Evolutionary conservation across 2,329 filamentous ascomycete genomes (phyloP), one percentile per base, ranked within the genome.

Genomic region (Sarocladium strictum): DNA sequence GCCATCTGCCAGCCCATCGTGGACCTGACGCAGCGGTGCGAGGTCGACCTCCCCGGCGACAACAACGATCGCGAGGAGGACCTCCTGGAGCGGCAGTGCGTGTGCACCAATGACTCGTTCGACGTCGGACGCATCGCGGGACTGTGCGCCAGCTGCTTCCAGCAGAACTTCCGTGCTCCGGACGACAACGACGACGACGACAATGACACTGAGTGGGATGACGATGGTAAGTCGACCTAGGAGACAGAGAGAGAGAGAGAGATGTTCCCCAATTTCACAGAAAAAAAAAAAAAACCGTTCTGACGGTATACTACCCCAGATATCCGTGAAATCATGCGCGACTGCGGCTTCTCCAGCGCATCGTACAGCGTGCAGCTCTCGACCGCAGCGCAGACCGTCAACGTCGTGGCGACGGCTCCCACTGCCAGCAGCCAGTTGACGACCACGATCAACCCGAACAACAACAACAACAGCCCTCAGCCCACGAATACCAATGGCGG

Each of bases 91-190:
- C 62, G 60, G 12, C 69, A 74, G 59, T 74, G 72, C 57, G 59
- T 73, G 53, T 72, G 72, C 65, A 68, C 69, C 58, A 71, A 75
- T 64, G 57, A 63, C 50, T 70, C 69, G 60, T 70, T 75, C 61
- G 60, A 72, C 60, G 72, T 74, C 51, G 58, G 49, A 23, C 56
- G 59, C 17, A 59, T 73, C 50, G 65, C 70, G 17, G 68, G 62
- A 2, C 64, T 71, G 19, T 74, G 72, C 57, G 64, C 66, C 52
- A 65, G 64, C 54, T 74, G 72, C 57, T 68, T 74, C 57, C 60
- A 61, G 32, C 65, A 72, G 63, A 67, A 67, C 56, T 50, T 55
- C 47, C 53, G 53, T 40, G 45, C 47, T 52, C 57, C 56, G 53
- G 55, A 59, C 17, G 38, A 43, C 24, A 37, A 53, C 12, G 55